phyloP scores from a whole-genome alignment of 345 rosid genomes.

The Atalantia buxifolia region DNA sequence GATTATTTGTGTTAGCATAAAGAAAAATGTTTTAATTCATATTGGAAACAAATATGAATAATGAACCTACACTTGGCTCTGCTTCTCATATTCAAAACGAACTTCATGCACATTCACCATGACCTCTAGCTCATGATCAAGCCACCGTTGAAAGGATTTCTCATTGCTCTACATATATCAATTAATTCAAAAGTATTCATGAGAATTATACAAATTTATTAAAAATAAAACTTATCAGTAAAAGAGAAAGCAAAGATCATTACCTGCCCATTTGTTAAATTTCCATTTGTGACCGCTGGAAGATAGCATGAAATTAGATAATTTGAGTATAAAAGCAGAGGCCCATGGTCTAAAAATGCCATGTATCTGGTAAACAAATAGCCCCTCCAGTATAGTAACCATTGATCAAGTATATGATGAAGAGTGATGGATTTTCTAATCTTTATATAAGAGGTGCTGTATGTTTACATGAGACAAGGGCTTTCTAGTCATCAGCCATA shows the following conservation, averaged over 20 bases:
- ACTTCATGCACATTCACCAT: conserved; percentile 99
- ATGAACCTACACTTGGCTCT: conserved; percentile 87
- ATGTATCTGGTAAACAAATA: conserved; percentile 2
- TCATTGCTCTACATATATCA: conserved; percentile 63
- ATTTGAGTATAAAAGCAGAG: conserved; percentile 6
- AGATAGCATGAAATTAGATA: conserved; percentile 33
- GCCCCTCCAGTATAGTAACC: conserved; percentile 7
- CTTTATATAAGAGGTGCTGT: not conserved
- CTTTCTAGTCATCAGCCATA: not conserved
- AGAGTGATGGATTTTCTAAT: conserved; percentile 3
- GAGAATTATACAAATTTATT: not conserved
- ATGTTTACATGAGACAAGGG: conserved; percentile 2
- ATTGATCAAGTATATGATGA: conserved; percentile 5
- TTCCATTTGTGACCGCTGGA: conserved; percentile 70
- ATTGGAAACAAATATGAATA: conserved; percentile 8
- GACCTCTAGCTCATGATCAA: conserved; percentile 95
- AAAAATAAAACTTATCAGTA: not conserved
- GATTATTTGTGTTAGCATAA: not conserved
- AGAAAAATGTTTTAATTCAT: not conserved
- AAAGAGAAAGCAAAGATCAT: conserved; percentile 9
- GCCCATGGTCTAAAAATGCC: not conserved
- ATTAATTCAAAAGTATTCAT: not conserved
- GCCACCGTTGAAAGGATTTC: conserved; percentile 90
- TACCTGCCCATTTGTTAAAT: conserved; percentile 87
- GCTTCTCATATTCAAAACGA: conserved; percentile 93